Conservation (phyloP, 768 basidiomycete species). For the Boletus edulis region DNA sequence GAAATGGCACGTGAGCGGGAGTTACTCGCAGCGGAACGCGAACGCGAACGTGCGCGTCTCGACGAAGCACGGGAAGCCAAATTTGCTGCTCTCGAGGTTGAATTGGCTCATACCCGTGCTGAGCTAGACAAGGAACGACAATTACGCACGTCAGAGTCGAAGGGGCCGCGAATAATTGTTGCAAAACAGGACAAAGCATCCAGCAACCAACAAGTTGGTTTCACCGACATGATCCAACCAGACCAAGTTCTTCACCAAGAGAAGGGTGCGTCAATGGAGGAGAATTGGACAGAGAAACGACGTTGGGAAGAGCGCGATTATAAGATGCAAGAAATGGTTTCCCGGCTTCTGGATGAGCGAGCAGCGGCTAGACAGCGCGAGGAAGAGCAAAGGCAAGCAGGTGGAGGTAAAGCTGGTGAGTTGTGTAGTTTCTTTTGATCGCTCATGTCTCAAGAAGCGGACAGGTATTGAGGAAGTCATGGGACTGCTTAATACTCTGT, state of each 20-base stretch:
- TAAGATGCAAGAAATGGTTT: conserved; percentile 58
- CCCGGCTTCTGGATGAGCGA: conserved; percentile 55
- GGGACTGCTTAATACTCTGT: conserved; percentile 51
- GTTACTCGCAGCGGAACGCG: conserved; percentile 52
- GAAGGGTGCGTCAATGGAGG: conserved; percentile 59
- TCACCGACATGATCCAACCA: conserved; percentile 70
- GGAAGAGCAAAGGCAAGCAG: conserved; percentile 52
- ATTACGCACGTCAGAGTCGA: conserved; percentile 53
- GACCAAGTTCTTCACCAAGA: conserved; percentile 56
- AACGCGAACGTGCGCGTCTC: conserved; percentile 45
- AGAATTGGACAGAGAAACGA: conserved; percentile 63
- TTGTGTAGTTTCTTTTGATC: conserved; percentile 4
- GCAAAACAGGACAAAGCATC: conserved; percentile 50
- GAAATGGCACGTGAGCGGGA: conserved; percentile 56
- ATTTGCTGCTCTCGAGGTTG: conserved; percentile 60
- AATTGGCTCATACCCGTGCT: conserved; percentile 51
- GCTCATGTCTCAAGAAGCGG: conserved; percentile 6
- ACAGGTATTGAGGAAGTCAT: conserved; percentile 60
- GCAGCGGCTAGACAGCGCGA: conserved; percentile 47
- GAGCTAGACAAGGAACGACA: conserved; percentile 67
- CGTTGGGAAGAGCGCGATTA: conserved; percentile 55
- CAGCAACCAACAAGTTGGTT: conserved; percentile 60
- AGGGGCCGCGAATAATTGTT: conserved; percentile 43
- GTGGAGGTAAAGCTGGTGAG: conserved; percentile 57
- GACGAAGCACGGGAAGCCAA: conserved; percentile 52